Evolutionary conservation across 176 grass and related monocot species (phyloP).

Genomic region (Zea mays): DNA sequence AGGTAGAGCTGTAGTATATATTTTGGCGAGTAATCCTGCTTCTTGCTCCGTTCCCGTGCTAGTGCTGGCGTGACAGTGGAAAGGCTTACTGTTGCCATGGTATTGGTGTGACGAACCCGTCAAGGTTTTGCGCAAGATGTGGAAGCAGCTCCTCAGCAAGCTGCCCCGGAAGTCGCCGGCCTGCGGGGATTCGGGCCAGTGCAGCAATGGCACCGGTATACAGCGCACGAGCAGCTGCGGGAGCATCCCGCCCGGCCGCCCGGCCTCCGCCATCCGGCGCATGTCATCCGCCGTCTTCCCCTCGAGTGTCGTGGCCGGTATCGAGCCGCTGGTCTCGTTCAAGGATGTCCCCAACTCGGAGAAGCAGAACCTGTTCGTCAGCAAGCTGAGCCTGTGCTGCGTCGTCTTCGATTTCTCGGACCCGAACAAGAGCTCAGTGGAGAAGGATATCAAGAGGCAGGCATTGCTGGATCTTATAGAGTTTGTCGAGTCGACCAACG

Average conservation of each 20-base stretch:
- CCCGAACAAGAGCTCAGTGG: slow-evolving; percentile 66
- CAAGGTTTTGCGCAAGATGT: slow-evolving; percentile 47
- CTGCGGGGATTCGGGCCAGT: slow-evolving; percentile 43
- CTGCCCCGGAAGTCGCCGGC: slow-evolving; percentile 77
- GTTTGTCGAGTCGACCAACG: slow-evolving; percentile 50
- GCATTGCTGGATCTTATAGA: slow-evolving; percentile 84
- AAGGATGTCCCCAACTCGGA: slow-evolving; percentile 85
- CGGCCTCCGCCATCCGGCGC: slow-evolving; percentile 67
- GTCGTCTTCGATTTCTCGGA: slow-evolving; percentile 96
- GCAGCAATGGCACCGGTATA: slow-evolving; percentile 47
- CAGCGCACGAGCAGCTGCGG: slow-evolving; percentile 70
- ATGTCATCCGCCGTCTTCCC: slow-evolving; percentile 96
- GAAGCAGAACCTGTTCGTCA: slow-evolving; percentile 80
- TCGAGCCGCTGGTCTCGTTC: slow-evolving; percentile 81
- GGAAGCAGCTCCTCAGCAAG: slow-evolving; percentile 90
- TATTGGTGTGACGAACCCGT: neutral
- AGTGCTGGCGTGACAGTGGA: neutral
- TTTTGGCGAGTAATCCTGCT: neutral
- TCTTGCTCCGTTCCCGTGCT: slow-evolving; percentile 8
- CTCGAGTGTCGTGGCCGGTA: slow-evolving; percentile 82
- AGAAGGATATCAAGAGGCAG: slow-evolving; percentile 97
- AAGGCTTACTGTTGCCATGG: slow-evolving; percentile 29
- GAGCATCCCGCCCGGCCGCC: slow-evolving; percentile 43
- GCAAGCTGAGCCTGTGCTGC: slow-evolving; percentile 83
- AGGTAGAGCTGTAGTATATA: neutral